Evolutionary conservation across 2,329 filamentous ascomycete species (phyloP).

Genomic region (Colletotrichum sp.): DNA sequence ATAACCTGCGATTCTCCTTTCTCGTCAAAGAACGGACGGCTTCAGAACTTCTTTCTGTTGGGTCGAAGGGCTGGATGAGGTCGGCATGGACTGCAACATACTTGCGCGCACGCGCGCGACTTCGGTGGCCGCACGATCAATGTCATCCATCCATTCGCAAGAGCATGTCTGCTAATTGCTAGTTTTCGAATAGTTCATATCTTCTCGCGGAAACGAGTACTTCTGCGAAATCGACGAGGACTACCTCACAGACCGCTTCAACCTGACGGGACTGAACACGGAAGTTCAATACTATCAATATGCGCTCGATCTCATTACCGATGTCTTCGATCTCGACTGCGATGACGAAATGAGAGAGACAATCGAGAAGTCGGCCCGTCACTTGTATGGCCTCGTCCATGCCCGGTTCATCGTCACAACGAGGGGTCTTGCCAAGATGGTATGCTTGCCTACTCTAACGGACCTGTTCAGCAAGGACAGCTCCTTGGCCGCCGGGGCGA

Average conservation of each 20-base stretch:
- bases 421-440: slow-evolving; percentile 93
- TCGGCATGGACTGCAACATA: background rate
- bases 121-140: background rate
- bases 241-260: slow-evolving; percentile 97
- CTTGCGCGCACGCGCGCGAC: background rate
- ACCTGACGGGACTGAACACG: slow-evolving; percentile 93
- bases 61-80: background rate
- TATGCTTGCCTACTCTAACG: slow-evolving; percentile 44
- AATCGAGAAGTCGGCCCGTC: slow-evolving; percentile 95
- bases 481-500: background rate
- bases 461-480: background rate
- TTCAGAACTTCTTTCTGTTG: background rate
- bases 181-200: slow-evolving; percentile 78
- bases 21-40: background rate
- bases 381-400: slow-evolving; percentile 95
- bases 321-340: slow-evolving; percentile 98
- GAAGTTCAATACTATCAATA: slow-evolving; percentile 99
- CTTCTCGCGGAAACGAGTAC: slow-evolving; percentile 96
- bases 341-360: slow-evolving; percentile 98
- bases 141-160: background rate
- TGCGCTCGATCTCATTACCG: slow-evolving; percentile 94
- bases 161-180: background rate
- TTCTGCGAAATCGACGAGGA: slow-evolving; percentile 99
- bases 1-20: background rate
- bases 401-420: slow-evolving; percentile 97